phyloP scores from a whole-genome alignment of 768 basidiomycete species.

The Agaricus bisporus region DNA sequence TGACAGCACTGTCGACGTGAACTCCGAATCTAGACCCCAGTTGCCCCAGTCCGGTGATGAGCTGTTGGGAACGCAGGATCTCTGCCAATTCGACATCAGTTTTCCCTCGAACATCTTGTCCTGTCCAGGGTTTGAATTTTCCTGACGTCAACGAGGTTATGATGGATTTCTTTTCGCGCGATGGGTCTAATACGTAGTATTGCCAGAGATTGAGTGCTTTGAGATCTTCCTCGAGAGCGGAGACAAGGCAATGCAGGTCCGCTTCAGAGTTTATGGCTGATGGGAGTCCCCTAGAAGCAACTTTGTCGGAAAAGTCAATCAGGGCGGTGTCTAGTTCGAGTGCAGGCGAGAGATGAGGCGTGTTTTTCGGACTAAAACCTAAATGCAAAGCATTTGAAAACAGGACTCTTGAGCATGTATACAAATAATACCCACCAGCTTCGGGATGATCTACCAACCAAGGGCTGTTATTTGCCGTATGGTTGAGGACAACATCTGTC shows the following conservation, averaged over 20 bases:
- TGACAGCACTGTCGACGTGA: conserved; percentile 51
- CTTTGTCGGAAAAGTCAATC: conserved; percentile 67
- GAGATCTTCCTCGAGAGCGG: conserved; percentile 54
- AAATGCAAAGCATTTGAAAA: not conserved
- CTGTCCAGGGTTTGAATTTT: conserved; percentile 52
- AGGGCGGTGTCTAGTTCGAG: conserved; percentile 88
- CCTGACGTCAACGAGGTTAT: conserved; percentile 44
- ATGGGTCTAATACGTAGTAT: conserved; percentile 84
- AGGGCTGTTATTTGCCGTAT: conserved; percentile 89
- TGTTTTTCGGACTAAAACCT: conserved; percentile 90
- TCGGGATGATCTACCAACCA: conserved; percentile 95
- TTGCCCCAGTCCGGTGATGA: conserved; percentile 53
- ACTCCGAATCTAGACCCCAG: conserved; percentile 66
- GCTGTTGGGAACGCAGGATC: conserved; percentile 45
- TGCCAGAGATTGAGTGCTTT: conserved; percentile 80
- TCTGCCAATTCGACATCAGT: conserved; percentile 60
- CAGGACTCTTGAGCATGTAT: not conserved
- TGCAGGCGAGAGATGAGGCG: conserved; percentile 89
- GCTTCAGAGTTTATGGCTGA: conserved; percentile 52
- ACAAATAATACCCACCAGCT: conserved; percentile 58
- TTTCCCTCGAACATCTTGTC: conserved; percentile 52
- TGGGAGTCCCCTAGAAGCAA: conserved; percentile 66
- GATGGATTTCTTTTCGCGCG: conserved; percentile 55
- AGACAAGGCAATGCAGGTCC: conserved; percentile 66
- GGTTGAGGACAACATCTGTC: conserved; percentile 96